Base-by-base conservation (phyloP, 768 basidiomycete genomes). In the Lactarius psammicola region DNA sequence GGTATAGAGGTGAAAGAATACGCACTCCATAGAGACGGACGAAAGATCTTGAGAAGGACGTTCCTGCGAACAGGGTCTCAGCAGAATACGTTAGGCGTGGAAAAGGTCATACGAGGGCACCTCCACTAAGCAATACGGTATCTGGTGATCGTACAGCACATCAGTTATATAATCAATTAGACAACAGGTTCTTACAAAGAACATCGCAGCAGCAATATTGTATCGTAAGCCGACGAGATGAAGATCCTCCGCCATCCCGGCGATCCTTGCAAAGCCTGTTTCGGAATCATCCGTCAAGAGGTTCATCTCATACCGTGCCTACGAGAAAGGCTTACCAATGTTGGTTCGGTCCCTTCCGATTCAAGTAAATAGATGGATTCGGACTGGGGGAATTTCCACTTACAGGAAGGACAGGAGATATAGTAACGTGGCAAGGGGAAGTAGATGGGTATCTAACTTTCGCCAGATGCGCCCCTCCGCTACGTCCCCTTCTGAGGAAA, bases 201-300 rank as follows among this genome's bases (percentile, higher is more conserved):
- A 78, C 65, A 81, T 69, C 15, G 78, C 76, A 30, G 79, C 76
- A 28, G 76, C 78, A 13, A 70, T 75, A 57, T 79, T 79, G 59
- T 79, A 79, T 44, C 63, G 70, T 28, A 77, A 69, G 2, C 78
- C 77, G 13, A 72, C 64, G 23, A 79, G 74, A 26, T 77, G 30
- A 56, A 79, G 68, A 64, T 82, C 79, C 1, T 60, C 68, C 13
- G 75, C 72, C 80, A 82, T 77, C 20, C 81, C 81, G 11, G 82
- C 81, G 28, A 84, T 9, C 4, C 73, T 74, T 40, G 70, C 70
- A 69, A 69, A 69, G 26, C 62, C 70, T 70, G 55, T 36, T 34
- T 46, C 11, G 10, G 34, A 38, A 46, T 40, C 17, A 38, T 1
- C n/a, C 15, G 42, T 36, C 18, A 30, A 4, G 13, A 28, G 20